Base-by-base conservation (phyloP, 495 filamentous ascomycete species). In the Tuber indicum region DNA sequence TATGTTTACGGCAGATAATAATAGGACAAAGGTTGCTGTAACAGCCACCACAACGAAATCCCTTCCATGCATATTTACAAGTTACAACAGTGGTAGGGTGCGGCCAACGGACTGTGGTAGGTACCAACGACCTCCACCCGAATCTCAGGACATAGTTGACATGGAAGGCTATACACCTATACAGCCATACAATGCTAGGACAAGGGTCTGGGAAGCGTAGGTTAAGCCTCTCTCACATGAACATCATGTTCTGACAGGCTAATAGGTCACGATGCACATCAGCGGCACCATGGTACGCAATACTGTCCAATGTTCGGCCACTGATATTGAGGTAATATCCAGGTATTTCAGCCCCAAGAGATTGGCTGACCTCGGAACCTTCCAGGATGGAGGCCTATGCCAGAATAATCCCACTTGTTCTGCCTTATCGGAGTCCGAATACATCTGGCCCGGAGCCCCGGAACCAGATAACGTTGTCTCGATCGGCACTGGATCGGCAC, bases 331-430 rank as follows among this genome's bases (percentile, higher is more conserved):
- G 32, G 19, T 21, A 23, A 0, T 6, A 49, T 23, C 23, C 21
- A 49, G 47, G 47, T 85, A 78, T 72, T 86, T 85, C 74, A 72
- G 70, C 23, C 80, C 84, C 3, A 84, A 84, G 62, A 26, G 71
- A 42, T 79, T 86, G 12, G 71, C 77, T 17, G 82, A 82, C 1
- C 73, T 86, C 44, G 84, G 83, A 8, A 81, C 82, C 0, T 83
- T 86, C 41, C 84, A 86, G 77, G 85, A 86, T 75, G 84, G 79
- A 19, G 85, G 84, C 0, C 79, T 84, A n/a, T 74, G 78, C 2
- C 77, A 84, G 36, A 86, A 86, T 71, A 82, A 85, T 72, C 84
- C 84, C 1, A 71, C 82, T 0, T 71, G 77, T 17, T 75, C 80
- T 39, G 85, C 82, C 23, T 71, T 85, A n/a, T 79, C 62, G 42